Percentiles rank a stretch among this genome's conserved stretches.
These are phyloP conservation scores for Eutrema heterophyllum DNA, from an alignment of 345 rosid species.

Conservation along the genomic window DNA sequence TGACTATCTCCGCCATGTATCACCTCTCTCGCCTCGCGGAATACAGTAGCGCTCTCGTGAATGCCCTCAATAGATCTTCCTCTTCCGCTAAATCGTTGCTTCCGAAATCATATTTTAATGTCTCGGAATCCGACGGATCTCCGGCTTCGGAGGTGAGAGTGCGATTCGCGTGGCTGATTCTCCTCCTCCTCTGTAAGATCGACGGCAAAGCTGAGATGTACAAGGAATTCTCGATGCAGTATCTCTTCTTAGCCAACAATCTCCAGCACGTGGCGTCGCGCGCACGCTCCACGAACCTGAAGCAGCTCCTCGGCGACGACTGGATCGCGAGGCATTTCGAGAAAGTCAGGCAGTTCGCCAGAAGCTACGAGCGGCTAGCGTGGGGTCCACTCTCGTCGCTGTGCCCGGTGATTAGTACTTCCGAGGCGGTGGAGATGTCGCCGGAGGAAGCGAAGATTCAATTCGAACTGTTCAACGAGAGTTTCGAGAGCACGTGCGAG, in stretches of 20 bases:
- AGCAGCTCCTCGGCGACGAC: slow-evolving; percentile 49
- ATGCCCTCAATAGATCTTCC: slow-evolving; percentile 36
- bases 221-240: slow-evolving; percentile 44
- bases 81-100: slow-evolving; percentile 31
- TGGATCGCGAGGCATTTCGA: slow-evolving; percentile 51
- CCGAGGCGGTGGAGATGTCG: slow-evolving; percentile 30
- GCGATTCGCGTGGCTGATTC: slow-evolving; percentile 55
- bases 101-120: slow-evolving; percentile 41
- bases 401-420: slow-evolving; percentile 37
- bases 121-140: slow-evolving; percentile 14
- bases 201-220: slow-evolving; percentile 57
- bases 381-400: slow-evolving; percentile 45
- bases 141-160: slow-evolving; percentile 29
- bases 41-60: slow-evolving; percentile 40
- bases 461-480: slow-evolving; percentile 44
- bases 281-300: slow-evolving; percentile 48
- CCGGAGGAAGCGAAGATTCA: slow-evolving; percentile 35
- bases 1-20: slow-evolving; percentile 48
- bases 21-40: slow-evolving; percentile 51
- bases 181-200: slow-evolving; percentile 59
- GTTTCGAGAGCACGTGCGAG: slow-evolving; percentile 51
- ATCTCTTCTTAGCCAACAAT: slow-evolving; percentile 69
- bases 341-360: slow-evolving; percentile 45
- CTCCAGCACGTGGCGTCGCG: slow-evolving; percentile 46
- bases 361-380: slow-evolving; percentile 50